Evolutionary conservation across 1,284 basidiomycete species (phyloP).

Genomic region (Ganoderma sinense): DNA sequence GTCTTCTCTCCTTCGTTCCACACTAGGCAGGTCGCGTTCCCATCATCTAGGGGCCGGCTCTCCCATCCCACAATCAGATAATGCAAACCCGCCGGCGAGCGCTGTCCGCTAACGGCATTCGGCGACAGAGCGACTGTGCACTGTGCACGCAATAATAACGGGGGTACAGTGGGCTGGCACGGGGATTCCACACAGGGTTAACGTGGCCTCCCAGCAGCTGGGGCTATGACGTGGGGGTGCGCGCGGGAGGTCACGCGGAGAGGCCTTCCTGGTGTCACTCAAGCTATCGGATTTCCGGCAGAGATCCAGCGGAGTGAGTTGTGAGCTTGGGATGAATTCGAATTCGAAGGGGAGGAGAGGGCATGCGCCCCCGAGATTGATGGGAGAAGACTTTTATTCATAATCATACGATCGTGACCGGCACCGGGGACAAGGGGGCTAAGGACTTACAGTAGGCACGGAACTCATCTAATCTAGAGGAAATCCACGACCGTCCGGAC

Average conservation of each 20-base stretch:
- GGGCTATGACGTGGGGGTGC: background rate
- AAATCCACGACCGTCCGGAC: background rate
- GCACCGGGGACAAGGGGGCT: background rate
- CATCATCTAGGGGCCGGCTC: background rate
- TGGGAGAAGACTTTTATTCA: background rate
- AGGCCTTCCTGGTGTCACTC: background rate
- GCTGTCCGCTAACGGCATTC: background rate
- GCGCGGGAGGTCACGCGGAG: background rate
- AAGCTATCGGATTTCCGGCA: conserved; percentile 1
- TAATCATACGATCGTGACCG: background rate
- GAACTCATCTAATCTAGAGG: background rate
- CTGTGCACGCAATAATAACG: background rate
- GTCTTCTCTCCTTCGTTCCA: background rate
- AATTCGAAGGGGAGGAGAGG: background rate
- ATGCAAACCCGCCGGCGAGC: background rate
- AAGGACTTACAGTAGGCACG: background rate
- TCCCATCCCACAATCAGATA: background rate
- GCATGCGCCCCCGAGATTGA: background rate
- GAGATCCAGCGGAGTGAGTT: background rate
- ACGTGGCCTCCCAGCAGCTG: background rate
- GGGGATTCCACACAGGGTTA: background rate
- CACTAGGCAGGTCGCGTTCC: background rate
- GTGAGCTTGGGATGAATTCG: background rate
- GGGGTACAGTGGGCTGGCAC: background rate
- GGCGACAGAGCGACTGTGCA: background rate